A percentile compares a stretch with the other conserved stretches of the same genome.
Conservation (phyloP, 208 protist species). For the Phytomonas serpens region DNA sequence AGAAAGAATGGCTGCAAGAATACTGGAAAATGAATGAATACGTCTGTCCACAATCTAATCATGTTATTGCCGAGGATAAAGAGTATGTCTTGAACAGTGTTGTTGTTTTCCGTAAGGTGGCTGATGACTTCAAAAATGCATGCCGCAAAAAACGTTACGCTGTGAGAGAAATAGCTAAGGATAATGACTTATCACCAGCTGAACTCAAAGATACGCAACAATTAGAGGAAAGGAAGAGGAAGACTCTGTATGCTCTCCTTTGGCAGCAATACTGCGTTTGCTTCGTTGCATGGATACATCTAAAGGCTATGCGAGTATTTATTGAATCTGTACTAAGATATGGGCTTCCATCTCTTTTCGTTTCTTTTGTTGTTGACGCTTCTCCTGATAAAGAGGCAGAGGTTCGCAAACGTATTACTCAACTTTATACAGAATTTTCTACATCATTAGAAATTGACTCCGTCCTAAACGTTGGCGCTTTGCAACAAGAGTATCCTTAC, state of each 20-base stretch:
- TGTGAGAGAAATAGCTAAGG: slow-evolving; percentile 66
- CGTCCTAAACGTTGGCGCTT: slow-evolving; percentile 36
- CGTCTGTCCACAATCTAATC: slow-evolving; percentile 75
- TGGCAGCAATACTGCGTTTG: slow-evolving; percentile 83
- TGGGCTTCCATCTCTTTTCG: slow-evolving; percentile 83
- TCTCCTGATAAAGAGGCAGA: slow-evolving; percentile 58
- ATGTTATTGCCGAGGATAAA: slow-evolving; percentile 81
- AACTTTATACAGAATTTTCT: slow-evolving; percentile 63
- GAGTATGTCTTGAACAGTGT: slow-evolving; percentile 86
- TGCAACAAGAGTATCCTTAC: slow-evolving; percentile 84
- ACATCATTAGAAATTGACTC: slow-evolving; percentile 40
- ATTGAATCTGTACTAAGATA: slow-evolving; percentile 87
- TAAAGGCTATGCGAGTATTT: slow-evolving; percentile 89
- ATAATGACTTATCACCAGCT: slow-evolving; percentile 49
- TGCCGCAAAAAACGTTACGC: slow-evolving; percentile 78
- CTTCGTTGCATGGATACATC: slow-evolving; percentile 89
- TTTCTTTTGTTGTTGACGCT: slow-evolving; percentile 71
- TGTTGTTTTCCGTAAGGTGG: slow-evolving; percentile 80
- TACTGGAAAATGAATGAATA: slow-evolving; percentile 84
- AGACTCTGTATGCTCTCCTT: slow-evolving; percentile 72
- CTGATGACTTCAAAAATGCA: slow-evolving; percentile 69
- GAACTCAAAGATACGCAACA: slow-evolving; percentile 62
- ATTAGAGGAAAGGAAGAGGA: slow-evolving; percentile 76
- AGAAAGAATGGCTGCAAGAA: slow-evolving; percentile 74
- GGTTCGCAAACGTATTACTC: slow-evolving; percentile 63